Evolutionary conservation across 2,329 filamentous ascomycete genomes (phyloP), one percentile per base, ranked within the genome.

Genomic region (Sporothrix mexicana): DNA sequence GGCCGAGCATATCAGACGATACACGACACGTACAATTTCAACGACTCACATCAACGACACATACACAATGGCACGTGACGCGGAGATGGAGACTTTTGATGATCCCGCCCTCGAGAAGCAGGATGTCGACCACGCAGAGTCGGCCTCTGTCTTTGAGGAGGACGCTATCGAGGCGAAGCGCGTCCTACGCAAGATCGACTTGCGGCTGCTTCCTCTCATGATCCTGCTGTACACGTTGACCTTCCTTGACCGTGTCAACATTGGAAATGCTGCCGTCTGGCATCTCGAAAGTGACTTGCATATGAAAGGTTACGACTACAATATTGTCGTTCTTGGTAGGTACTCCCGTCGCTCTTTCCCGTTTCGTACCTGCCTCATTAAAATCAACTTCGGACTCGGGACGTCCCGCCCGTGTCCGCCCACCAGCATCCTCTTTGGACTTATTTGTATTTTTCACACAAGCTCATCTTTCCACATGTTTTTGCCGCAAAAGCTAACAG

Each of bases 181-280:
- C 8, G 23, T 93, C 20, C 83, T 92, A 61, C 84, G 88, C 71
- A 93, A 92, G 80, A 80, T 93, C 45, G 91, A 93, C 79, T 74
- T 84, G 15, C 84, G 87, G 77, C 84, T 93, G 36, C 85, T 93
- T 13, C 91, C 91, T 1, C 83, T 92, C n/a, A 83, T 92, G 8
- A 91, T 92, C 87, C 79, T 88, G 7, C 80, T 92, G 15, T 95
- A 95, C 78, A 84, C 94, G 10, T 89, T 94, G 76, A 92, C 90
- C 76, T 95, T 94, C 79, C 82, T 95, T 8, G 92, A 94, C 78
- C 85, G 92, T 8, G 90, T 92, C 69, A 93, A 93, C 78, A 93
- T 93, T 75, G 90, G 90, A 69, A 93, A 92, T 81, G 91, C 90
- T 17, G 84, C 87, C 6, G 83, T 93, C 2, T 92, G 91, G 76